A percentile compares a stretch with the other conserved stretches of the same genome.
Evolutionary conservation across 106 monocot genomes (phyloP).

Genomic region (Xerophyta viscosa): DNA sequence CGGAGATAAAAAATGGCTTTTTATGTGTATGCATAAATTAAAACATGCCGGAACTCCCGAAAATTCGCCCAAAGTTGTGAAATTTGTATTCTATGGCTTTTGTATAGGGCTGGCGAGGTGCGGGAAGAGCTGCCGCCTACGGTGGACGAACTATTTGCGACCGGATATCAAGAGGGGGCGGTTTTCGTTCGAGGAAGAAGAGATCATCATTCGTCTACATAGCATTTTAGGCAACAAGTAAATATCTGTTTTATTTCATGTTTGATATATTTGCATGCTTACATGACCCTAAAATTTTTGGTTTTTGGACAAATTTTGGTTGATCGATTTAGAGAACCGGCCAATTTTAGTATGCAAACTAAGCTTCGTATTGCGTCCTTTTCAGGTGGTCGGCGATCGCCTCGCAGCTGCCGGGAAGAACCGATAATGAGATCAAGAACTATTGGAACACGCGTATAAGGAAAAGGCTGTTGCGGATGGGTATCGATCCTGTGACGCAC

Average conservation of each 20-base stretch:
- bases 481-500: slow-evolving; percentile 70
- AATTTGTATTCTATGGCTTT: no score
- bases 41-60: no score
- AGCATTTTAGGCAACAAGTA: slow-evolving; percentile 72
- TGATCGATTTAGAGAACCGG: no score
- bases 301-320: no score
- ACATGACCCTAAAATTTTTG: no score
- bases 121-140: slow-evolving; percentile 68
- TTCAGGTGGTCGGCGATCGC: slow-evolving; percentile 74
- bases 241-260: not conserved
- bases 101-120: slow-evolving; percentile 54
- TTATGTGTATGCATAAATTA: no score
- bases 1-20: no score
- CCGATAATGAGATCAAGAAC: slow-evolving; percentile 78
- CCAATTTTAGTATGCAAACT: no score
- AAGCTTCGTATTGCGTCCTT: no score
- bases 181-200: slow-evolving; percentile 74
- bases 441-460: slow-evolving; percentile 81
- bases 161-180: slow-evolving; percentile 74
- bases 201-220: slow-evolving; percentile 63
- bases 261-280: not conserved
- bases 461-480: slow-evolving; percentile 71
- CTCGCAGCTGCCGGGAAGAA: slow-evolving; percentile 54
- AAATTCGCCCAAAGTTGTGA: no score
- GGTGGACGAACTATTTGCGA: slow-evolving; percentile 67